phyloP scores from a whole-genome alignment of 768 basidiomycete genomes.

The Ephemerocybe angulata region DNA sequence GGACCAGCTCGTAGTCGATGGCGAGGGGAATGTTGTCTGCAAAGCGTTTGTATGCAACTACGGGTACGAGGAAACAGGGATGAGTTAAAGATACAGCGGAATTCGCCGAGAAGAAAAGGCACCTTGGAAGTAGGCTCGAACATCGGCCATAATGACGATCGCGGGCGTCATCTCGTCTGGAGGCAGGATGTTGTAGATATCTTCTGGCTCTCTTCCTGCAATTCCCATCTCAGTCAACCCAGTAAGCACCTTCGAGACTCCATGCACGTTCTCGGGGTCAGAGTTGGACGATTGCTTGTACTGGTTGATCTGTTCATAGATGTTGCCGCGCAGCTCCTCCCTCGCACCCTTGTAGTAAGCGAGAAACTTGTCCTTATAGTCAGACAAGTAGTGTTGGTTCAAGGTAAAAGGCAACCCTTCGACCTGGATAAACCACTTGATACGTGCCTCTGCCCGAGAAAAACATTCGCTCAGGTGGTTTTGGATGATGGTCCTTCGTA shows the following conservation, averaged over 20 bases:
- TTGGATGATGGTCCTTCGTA: constrained; percentile 29
- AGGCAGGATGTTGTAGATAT: constrained; percentile 49
- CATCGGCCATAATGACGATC: constrained; percentile 64
- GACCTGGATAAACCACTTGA: constrained; percentile 47
- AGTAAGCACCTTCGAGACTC: constrained; percentile 32
- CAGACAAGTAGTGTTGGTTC: constrained; percentile 47
- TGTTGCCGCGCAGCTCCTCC: constrained; percentile 24
- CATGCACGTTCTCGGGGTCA: background rate
- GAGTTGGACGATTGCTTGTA: constrained; percentile 6
- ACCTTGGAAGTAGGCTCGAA: constrained; percentile 77
- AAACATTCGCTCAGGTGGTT: constrained; percentile 47
- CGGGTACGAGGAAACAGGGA: background rate
- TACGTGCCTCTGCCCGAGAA: constrained; percentile 32
- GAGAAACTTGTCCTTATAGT: constrained; percentile 42
- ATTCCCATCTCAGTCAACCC: constrained; percentile 39
- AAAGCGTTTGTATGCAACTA: constrained; percentile 61
- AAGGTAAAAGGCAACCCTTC: constrained; percentile 50
- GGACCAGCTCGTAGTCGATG: constrained; percentile 54
- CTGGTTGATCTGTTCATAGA: constrained; percentile 24
- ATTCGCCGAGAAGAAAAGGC: background rate
- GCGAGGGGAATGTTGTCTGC: constrained; percentile 53
- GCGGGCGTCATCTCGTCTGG: constrained; percentile 52
- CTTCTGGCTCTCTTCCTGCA: constrained; percentile 31
- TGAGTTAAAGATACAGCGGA: background rate
- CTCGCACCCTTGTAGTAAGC: constrained; percentile 44